Base-by-base conservation (phyloP, 768 basidiomycete genomes). In the Phylloporus rhodoxanthus region DNA sequence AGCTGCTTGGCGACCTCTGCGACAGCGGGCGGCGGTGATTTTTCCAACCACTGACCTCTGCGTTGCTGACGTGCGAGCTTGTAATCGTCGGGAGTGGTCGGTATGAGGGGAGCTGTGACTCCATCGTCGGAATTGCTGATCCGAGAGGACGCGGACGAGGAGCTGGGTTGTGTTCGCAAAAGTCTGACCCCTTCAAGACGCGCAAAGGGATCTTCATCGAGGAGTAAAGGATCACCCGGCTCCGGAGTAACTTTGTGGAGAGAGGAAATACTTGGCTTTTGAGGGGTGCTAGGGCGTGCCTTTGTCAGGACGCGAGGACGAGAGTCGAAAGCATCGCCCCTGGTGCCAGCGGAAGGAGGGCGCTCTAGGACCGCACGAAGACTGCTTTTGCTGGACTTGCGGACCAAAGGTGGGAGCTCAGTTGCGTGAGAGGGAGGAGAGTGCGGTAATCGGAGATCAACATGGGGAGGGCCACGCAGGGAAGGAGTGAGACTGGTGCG, bases 101-200 rank as follows among this genome's bases (percentile, higher is more conserved):
- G 26, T 26, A 26, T 8, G 26, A 26, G 26, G 1, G 26, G 26
- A 2, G 26, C 26, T 26, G 26, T 26, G 26, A 2, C 7, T 7
- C 26, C 26, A 26, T 26, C 26, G 4, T 26, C 26, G 26, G 26
- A 26, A 8, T 26, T 26, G 26, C 26, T 26, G 26, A 26, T 26
- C 26, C 26, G 36, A 36, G 30, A 21, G 8, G 50, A 38, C 3
- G 42, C 43, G 38, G 33, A 48, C 2, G 57, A 56, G 0, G 39
- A 41, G 3, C 52, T 57, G 38, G 55, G 41, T 28, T 64, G 26
- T 26, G 26, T 8, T 8, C 7, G 68, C 32, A 79, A 29, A 69
- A 84, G 61, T 57, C 60, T 75, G 8, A 83, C 80, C 15, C 78
- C 80, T 34, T 76, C 74, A 0, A 62, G 65, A 57, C 75, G 76